A percentile compares a stretch with the other conserved stretches of the same genome.
These are phyloP conservation scores for Prunella vulgaris DNA, from an alignment of 257 asterid genomes.

Conservation along the genomic window DNA sequence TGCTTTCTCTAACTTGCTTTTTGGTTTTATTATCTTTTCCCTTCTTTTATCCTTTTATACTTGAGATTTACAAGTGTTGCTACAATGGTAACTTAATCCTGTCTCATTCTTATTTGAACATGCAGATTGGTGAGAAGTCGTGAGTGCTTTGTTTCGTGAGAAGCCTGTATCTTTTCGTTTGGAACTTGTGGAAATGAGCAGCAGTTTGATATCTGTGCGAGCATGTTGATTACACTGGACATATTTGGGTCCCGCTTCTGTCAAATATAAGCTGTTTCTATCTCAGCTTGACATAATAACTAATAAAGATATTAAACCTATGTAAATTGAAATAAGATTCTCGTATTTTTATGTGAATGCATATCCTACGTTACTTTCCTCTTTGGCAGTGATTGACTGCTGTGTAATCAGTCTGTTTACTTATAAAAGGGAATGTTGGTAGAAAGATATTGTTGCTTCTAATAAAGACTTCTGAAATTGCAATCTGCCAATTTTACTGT, in stretches of 20 bases:
- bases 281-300: constrained; percentile 19
- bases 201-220: constrained; percentile 19
- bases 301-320: constrained; percentile 19
- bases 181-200: constrained; percentile 28
- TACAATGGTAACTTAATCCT: neutral
- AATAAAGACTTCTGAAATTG: neutral
- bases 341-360: constrained; percentile 10
- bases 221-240: constrained; percentile 1
- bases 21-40: neutral
- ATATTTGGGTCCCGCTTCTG: constrained; percentile 13
- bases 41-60: neutral
- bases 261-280: constrained; percentile 8
- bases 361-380: neutral
- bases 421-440: constrained; percentile 3
- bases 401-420: constrained; percentile 6
- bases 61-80: neutral
- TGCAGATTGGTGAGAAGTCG: constrained; percentile 38
- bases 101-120: too few relatives aligned
- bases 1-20: neutral
- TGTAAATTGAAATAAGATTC: constrained; percentile 14
- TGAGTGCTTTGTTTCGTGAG: constrained; percentile 22
- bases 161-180: constrained; percentile 14
- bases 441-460: neutral
- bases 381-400: constrained; percentile 20
- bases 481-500: neutral